Conservation (phyloP, 345 rosid species). For the Arabis hirsuta region DNA sequence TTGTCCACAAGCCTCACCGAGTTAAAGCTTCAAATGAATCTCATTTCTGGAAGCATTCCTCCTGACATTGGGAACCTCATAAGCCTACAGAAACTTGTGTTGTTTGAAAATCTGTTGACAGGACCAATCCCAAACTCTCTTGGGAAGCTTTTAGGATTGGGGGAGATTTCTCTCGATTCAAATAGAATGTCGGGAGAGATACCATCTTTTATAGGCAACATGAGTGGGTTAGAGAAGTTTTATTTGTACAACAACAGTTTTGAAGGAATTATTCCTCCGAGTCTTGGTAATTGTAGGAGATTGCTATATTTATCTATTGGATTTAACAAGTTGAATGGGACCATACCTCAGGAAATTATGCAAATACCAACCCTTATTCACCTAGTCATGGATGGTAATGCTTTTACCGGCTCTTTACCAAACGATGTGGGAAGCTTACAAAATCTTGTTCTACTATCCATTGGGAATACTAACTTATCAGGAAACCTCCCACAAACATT, state of each 20-base stretch:
- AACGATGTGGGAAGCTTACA: conserved; percentile 14
- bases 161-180: background rate
- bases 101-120: background rate
- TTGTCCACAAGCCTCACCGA: conserved; percentile 5
- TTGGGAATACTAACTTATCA: conserved; percentile 7
- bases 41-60: conserved; percentile 27
- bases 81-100: background rate
- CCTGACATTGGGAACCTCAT: conserved; percentile 26
- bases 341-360: conserved; percentile 23
- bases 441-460: conserved; percentile 1
- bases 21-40: background rate
- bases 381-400: background rate
- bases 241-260: conserved; percentile 22
- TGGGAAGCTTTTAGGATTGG: background rate
- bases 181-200: conserved; percentile 30
- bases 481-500: conserved; percentile 10
- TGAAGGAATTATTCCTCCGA: conserved; percentile 21
- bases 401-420: conserved; percentile 27
- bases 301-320: background rate
- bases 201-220: conserved; percentile 33
- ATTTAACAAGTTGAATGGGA: conserved; percentile 20
- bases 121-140: conserved; percentile 26
- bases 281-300: conserved; percentile 15
- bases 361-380: background rate
- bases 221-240: conserved; percentile 4